phyloP scores from a whole-genome alignment of 139 green algal genomes.

The Tetradesmus obliquus region DNA sequence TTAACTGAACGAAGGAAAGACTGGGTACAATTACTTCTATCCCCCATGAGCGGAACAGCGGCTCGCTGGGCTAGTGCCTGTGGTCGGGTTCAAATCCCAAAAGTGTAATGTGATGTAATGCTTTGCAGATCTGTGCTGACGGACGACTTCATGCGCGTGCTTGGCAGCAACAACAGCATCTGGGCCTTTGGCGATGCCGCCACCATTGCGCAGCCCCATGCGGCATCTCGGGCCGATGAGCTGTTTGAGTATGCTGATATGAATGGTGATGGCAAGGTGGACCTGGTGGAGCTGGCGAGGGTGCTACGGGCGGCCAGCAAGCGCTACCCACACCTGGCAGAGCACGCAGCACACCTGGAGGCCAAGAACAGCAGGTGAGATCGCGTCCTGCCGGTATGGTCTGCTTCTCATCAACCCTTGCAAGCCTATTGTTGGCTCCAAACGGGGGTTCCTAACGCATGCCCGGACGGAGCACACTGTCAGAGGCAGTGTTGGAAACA shows the following conservation, averaged over 20 bases:
- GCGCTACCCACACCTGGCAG: constrained; percentile 82
- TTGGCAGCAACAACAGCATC: constrained; percentile 83
- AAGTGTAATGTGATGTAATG: too few species aligned
- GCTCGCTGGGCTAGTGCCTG: too few species aligned
- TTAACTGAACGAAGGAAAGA: too few species aligned
- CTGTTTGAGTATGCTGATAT: constrained; percentile 73
- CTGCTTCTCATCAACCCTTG: too few species aligned
- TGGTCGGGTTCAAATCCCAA: too few species aligned
- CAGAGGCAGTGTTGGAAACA: too few species aligned
- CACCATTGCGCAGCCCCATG: constrained; percentile 81
- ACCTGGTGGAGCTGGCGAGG: constrained; percentile 40
- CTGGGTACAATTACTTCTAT: too few species aligned
- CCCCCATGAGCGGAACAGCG: too few species aligned
- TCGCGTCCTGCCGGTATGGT: too few species aligned
- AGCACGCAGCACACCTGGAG: constrained; percentile 83
- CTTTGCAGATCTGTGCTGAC: constrained; percentile 71
- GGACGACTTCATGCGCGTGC: constrained; percentile 84
- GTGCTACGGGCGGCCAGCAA: constrained; percentile 14
- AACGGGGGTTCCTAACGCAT: too few species aligned
- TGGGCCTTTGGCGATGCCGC: constrained; percentile 88
- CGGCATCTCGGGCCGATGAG: constrained; percentile 62
- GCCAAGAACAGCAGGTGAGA: constrained; percentile 54
- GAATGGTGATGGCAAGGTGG: background rate
- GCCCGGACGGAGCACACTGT: too few species aligned
- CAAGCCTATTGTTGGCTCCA: too few species aligned